Percentiles rank a stretch among this genome's conserved stretches.
Evolutionary conservation across 2,329 filamentous ascomycete species (phyloP).

Genomic region (Fusarium avenaceum): DNA sequence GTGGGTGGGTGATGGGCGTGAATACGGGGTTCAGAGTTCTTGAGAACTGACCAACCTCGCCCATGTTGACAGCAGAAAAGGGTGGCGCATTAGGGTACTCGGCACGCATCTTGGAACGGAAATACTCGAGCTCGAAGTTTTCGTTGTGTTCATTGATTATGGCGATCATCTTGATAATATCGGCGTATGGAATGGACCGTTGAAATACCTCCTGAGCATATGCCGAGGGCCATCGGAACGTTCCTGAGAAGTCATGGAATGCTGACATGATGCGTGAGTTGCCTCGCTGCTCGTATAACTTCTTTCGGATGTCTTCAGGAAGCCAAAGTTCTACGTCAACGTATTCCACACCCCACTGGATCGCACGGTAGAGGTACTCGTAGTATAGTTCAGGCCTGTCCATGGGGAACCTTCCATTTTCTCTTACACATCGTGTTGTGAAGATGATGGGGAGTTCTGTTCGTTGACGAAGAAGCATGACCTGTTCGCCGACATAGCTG

Average conservation of each 20-base stretch:
- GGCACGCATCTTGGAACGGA: slow-evolving; percentile 80
- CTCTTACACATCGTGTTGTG: slow-evolving; percentile 83
- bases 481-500: slow-evolving; percentile 86
- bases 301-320: slow-evolving; percentile 78
- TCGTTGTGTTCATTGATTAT: slow-evolving; percentile 85
- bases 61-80: slow-evolving; percentile 89
- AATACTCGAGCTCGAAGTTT: slow-evolving; percentile 92
- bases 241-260: slow-evolving; percentile 89
- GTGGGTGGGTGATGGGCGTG: slow-evolving; percentile 87
- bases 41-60: slow-evolving; percentile 85
- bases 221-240: slow-evolving; percentile 83
- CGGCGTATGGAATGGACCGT: slow-evolving; percentile 79
- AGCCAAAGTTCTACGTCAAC: slow-evolving; percentile 92
- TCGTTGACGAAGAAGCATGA: slow-evolving; percentile 85
- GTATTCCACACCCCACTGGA: slow-evolving; percentile 92
- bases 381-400: slow-evolving; percentile 81
- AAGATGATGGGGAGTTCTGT: slow-evolving; percentile 93
- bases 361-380: slow-evolving; percentile 83
- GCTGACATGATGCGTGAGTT: slow-evolving; percentile 91
- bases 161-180: slow-evolving; percentile 92
- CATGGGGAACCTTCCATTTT: slow-evolving; percentile 90
- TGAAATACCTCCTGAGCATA: slow-evolving; percentile 80
- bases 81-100: slow-evolving; percentile 78
- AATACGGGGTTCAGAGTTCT: slow-evolving; percentile 88
- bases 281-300: slow-evolving; percentile 77